phyloP scores from a whole-genome alignment of 2,329 filamentous ascomycete genomes.

The Waltergamsia citrina region DNA sequence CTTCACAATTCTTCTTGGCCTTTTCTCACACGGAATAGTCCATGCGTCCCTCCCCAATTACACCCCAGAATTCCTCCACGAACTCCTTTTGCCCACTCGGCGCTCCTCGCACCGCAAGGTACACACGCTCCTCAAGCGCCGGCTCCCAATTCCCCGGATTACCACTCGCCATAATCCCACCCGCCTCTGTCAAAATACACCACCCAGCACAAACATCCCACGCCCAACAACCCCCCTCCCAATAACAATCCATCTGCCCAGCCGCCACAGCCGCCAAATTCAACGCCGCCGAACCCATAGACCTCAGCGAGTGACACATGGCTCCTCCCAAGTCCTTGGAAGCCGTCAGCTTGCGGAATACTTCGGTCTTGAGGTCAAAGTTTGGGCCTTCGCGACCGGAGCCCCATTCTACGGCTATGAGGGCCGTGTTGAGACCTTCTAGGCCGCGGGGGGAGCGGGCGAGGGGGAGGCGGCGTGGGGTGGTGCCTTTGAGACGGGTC shows the following conservation, averaged over 20 bases:
- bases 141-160: slow-evolving; percentile 67
- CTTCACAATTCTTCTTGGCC: too few species aligned
- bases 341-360: slow-evolving; percentile 52
- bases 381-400: slow-evolving; percentile 58
- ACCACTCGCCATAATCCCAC: slow-evolving; percentile 61
- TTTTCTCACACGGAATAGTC: slow-evolving; percentile 29
- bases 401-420: slow-evolving; percentile 69
- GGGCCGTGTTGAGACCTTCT: slow-evolving; percentile 46
- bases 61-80: slow-evolving; percentile 54
- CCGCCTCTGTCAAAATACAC: slow-evolving; percentile 67
- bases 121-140: slow-evolving; percentile 47
- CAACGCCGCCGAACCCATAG: slow-evolving; percentile 62
- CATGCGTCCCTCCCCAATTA: slow-evolving; percentile 45
- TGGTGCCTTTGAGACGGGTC: slow-evolving; percentile 31
- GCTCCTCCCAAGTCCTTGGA: slow-evolving; percentile 53
- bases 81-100: slow-evolving; percentile 50
- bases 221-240: slow-evolving; percentile 78
- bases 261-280: slow-evolving; percentile 66
- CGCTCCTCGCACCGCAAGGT: slow-evolving; percentile 53
- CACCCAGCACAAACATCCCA: slow-evolving; percentile 81
- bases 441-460: slow-evolving; percentile 46
- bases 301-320: slow-evolving; percentile 70
- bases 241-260: slow-evolving; percentile 65
- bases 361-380: slow-evolving; percentile 58
- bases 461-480: slow-evolving; percentile 28